Evolutionary conservation across 371 early-diverging fungal genomes (phyloP).

Genomic region (Saksenaea vasiformis): DNA sequence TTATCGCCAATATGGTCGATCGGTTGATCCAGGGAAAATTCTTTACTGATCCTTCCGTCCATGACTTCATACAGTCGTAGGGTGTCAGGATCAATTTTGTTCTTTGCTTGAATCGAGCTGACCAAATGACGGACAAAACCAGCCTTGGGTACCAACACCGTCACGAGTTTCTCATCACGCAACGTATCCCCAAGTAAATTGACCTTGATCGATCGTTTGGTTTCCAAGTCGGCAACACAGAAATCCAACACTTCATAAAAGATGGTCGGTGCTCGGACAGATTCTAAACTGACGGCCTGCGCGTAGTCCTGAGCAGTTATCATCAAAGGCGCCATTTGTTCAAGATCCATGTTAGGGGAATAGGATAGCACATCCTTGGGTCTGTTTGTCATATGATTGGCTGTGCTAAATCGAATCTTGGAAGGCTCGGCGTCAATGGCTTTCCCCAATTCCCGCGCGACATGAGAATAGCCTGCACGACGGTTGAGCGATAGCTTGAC

Average conservation of each 20-base stretch:
- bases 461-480: slow-evolving; percentile 15
- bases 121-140: slow-evolving; percentile 61
- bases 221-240: slow-evolving; percentile 74
- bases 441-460: slow-evolving; percentile 26
- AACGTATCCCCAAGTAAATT: slow-evolving; percentile 47
- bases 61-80: slow-evolving; percentile 48
- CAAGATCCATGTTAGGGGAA: slow-evolving; percentile 11
- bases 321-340: slow-evolving; percentile 17
- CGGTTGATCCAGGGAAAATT: slow-evolving; percentile 43
- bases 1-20: slow-evolving; percentile 39
- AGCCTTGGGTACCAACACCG: slow-evolving; percentile 58
- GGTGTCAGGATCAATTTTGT: slow-evolving; percentile 31
- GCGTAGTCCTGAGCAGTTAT: slow-evolving; percentile 17
- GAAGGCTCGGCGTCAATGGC: slow-evolving; percentile 17
- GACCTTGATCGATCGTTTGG: slow-evolving; percentile 59
- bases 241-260: slow-evolving; percentile 82
- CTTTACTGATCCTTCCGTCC: slow-evolving; percentile 38
- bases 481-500: slow-evolving; percentile 21
- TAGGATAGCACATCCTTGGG: slow-evolving; percentile 20
- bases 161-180: slow-evolving; percentile 24
- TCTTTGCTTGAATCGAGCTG: slow-evolving; percentile 61
- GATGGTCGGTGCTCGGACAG: slow-evolving; percentile 33
- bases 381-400: slow-evolving; percentile 23
- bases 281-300: slow-evolving; percentile 15
- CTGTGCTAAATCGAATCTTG: slow-evolving; percentile 27